Evolutionary conservation across 371 early-diverging fungal species (phyloP), one percentile per base, ranked within the genome.

Genomic region (Dichotomocladium elegans): DNA sequence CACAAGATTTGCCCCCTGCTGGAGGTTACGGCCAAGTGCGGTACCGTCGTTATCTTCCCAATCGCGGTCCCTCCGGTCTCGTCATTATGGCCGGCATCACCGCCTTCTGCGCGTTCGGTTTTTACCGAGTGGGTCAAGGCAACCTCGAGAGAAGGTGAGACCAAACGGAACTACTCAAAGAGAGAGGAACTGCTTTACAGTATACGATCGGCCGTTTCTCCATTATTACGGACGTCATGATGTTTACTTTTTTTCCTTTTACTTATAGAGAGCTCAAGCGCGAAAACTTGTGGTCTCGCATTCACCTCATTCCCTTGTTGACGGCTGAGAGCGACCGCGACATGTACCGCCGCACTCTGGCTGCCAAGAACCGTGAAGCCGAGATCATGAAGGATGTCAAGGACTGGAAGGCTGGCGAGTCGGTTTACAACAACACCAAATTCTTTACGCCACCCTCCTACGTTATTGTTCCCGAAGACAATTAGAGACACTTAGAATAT

Each of bases 321-420:
- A 89, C 91, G 57, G 96, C 98, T 45, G 98, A 98, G 79, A 67
- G 87, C 3, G 98, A 98, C 70, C 87, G 98, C 34, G 96, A 96
- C 67, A 67, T 80, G 27, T 91, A 91, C 60, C 90, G 97, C 46
- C 83, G 95, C n/a, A 69, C 85, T 43, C 72, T 79, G 34, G 90
- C 92, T 8, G 75, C 86, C 41, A 81, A 84, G 44, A 81, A 79
- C 30, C 81, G 90, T 24, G 98, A 95, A 68, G 80, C 83, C 24
- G 88, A 84, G 57, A 86, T 91, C 54, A 98, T 96, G 96, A 86
- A 88, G 77, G 82, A 88, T 51, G 89, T 92, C 47, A 76, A 82
- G 24, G 90, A 79, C 43, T 93, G 94, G 93, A 79, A 83, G 71
- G 81, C 64, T 42, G 89, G 87, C 37, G 76, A 90, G 61, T 82